A percentile compares a stretch with the other conserved stretches of the same genome.
Evolutionary conservation across 2,329 filamentous ascomycete genomes (phyloP).

Genomic region (Colletotrichum aenigma): DNA sequence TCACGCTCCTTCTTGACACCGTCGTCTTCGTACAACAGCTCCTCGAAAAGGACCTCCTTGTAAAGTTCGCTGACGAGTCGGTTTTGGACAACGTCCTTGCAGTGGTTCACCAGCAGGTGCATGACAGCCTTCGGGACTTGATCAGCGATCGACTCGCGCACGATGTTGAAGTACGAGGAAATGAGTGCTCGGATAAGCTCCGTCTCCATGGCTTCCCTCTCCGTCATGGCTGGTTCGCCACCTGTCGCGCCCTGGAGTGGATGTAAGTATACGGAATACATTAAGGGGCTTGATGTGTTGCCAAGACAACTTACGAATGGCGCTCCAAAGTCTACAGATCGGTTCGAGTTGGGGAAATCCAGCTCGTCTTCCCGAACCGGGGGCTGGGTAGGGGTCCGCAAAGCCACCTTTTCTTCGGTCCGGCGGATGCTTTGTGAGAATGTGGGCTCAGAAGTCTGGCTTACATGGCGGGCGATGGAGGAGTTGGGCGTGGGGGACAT

Average conservation of each 20-base stretch:
- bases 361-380: slow-evolving; percentile 45
- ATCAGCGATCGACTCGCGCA: slow-evolving; percentile 97
- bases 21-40: slow-evolving; percentile 96
- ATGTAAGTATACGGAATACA: slow-evolving; percentile 23
- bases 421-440: slow-evolving; percentile 85
- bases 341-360: slow-evolving; percentile 41
- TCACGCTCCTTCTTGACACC: slow-evolving; percentile 96
- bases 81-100: slow-evolving; percentile 97
- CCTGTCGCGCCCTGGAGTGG: slow-evolving; percentile 51
- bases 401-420: slow-evolving; percentile 61
- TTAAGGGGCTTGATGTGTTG: background rate
- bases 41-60: slow-evolving; percentile 87
- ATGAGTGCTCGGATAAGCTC: slow-evolving; percentile 96
- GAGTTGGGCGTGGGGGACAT: slow-evolving; percentile 41
- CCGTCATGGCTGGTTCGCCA: slow-evolving; percentile 86
- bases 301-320: slow-evolving; percentile 60
- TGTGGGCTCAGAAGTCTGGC: slow-evolving; percentile 78
- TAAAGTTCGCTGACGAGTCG: slow-evolving; percentile 94
- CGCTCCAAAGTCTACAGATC: slow-evolving; percentile 45
- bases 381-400: slow-evolving; percentile 51
- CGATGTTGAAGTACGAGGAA: slow-evolving; percentile 98
- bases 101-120: slow-evolving; percentile 98
- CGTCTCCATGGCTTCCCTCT: slow-evolving; percentile 95
- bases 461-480: slow-evolving; percentile 68
- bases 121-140: slow-evolving; percentile 99